Conservation (phyloP, 1,284 basidiomycete genomes). For the Fomes fomentarius region DNA sequence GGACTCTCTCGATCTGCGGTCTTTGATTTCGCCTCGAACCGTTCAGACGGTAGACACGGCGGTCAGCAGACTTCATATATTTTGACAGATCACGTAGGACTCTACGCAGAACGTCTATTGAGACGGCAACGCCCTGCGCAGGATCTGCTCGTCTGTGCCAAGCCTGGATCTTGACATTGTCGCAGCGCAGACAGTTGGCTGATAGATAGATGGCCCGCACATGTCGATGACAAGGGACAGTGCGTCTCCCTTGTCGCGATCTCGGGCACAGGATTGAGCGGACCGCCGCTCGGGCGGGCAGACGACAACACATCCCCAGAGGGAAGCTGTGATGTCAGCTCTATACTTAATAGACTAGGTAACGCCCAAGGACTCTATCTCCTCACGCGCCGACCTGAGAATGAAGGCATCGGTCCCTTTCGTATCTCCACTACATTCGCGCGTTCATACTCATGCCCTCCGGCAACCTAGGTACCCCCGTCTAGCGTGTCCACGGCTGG, state of each 20-base stretch:
- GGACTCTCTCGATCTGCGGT: not conserved
- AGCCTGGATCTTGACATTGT: constrained; percentile 16
- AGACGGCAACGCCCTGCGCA: constrained; percentile 20
- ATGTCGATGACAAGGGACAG: not conserved
- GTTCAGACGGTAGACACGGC: constrained; percentile 5
- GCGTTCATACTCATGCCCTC: constrained; percentile 14
- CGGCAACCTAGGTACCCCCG: constrained; percentile 23
- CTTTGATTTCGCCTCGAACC: constrained; percentile 1
- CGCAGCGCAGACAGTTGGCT: constrained; percentile 20
- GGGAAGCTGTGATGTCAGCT: constrained; percentile 14
- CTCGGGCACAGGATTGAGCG: not conserved
- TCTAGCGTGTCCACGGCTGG: constrained; percentile 3
- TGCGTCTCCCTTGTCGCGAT: not conserved
- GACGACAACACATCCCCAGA: constrained; percentile 8
- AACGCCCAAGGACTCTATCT: constrained; percentile 14
- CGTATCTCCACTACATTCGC: constrained; percentile 1
- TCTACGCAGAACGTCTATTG: constrained; percentile 7
- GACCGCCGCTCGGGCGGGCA: not conserved
- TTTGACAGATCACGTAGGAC: constrained; percentile 20
- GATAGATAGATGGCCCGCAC: constrained; percentile 15
- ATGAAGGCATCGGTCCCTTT: constrained; percentile 16
- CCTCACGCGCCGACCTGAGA: constrained; percentile 15
- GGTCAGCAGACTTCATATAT: constrained; percentile 4
- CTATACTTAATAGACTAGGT: constrained; percentile 4
- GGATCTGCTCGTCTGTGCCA: constrained; percentile 8